Percentiles rank a stretch among this genome's conserved stretches.
These are phyloP conservation scores for Vitis rupestris DNA, from an alignment of 164 flowering plant genomes.

Conservation along the genomic window DNA sequence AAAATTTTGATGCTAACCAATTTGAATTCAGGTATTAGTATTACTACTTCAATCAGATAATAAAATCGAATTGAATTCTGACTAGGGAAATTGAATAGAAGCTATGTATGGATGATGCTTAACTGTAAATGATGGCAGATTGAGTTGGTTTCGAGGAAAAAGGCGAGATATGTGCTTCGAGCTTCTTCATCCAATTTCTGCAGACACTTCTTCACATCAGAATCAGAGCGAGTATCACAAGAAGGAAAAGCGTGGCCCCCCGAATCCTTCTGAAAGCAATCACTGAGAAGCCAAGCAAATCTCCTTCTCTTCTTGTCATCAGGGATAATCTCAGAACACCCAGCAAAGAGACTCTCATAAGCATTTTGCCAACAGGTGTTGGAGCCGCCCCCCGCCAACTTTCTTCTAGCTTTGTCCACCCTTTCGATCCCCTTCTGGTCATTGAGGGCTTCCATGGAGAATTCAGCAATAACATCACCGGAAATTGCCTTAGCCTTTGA, in stretches of 20 bases:
- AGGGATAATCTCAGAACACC: slow-evolving; percentile 60
- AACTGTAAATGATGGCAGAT: slow-evolving; percentile 82
- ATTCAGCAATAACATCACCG: slow-evolving; percentile 36
- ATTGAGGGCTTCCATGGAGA: slow-evolving; percentile 46
- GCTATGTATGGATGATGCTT: too few relatives aligned
- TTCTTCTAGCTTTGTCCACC: slow-evolving; percentile 51
- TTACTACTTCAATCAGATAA: too few relatives aligned
- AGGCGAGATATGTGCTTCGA: slow-evolving; percentile 50
- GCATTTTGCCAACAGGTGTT: slow-evolving; percentile 78
- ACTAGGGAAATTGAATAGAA: neutral
- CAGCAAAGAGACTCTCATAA: slow-evolving; percentile 53
- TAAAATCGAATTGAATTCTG: neutral
- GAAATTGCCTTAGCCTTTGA: neutral
- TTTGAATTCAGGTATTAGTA: neutral
- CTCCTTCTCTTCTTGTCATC: slow-evolving; percentile 56
- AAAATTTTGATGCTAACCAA: slow-evolving; percentile 4
- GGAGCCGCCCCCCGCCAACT: slow-evolving; percentile 20
- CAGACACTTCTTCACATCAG: slow-evolving; percentile 56
- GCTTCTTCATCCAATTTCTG: slow-evolving; percentile 42
- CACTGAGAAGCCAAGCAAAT: slow-evolving; percentile 79
- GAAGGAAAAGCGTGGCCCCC: slow-evolving; percentile 63
- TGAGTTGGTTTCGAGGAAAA: slow-evolving; percentile 71
- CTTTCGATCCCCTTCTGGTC: slow-evolving; percentile 39
- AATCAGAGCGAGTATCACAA: slow-evolving; percentile 32
- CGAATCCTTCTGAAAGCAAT: slow-evolving; percentile 75